A percentile compares a stretch with the other conserved stretches of the same genome.
Conservation (phyloP, 1,284 basidiomycete species). For the Mrakiaceae sp. region DNA sequence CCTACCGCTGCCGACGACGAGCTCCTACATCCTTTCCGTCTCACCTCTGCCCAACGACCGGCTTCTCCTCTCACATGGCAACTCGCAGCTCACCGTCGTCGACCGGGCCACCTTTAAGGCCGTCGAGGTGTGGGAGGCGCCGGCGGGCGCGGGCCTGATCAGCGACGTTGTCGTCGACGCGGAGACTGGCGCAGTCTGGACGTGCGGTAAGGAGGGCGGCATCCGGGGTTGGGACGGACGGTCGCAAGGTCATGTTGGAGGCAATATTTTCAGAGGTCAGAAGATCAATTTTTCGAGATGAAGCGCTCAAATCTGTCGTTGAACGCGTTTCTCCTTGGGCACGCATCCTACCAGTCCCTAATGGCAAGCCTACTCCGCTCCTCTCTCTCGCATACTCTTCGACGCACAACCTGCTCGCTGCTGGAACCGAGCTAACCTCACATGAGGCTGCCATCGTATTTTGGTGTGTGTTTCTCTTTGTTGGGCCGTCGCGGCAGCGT, state of each 20-base stretch:
- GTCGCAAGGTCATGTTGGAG: neutral
- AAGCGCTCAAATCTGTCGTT: too few species aligned
- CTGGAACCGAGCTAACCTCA: constrained; percentile 36
- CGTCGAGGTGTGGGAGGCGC: constrained; percentile 8
- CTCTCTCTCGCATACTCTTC: constrained; percentile 29
- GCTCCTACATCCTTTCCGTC: constrained; percentile 14
- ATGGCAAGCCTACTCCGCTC: constrained; percentile 30
- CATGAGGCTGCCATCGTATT: constrained; percentile 39
- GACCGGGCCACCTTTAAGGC: constrained; percentile 4
- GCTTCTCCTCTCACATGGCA: constrained; percentile 15
- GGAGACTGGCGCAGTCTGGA: constrained; percentile 4
- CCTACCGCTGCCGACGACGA: neutral
- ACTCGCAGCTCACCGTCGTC: constrained; percentile 10
- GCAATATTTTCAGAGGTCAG: too few species aligned
- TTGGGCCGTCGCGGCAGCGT: neutral
- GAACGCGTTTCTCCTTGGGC: neutral
- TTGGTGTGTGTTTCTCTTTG: constrained; percentile 27
- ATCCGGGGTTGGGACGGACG: constrained; percentile 12
- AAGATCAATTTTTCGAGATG: too few species aligned
- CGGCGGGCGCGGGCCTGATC: neutral
- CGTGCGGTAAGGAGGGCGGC: constrained; percentile 12
- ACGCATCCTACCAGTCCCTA: constrained; percentile 1
- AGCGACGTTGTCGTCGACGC: constrained; percentile 3
- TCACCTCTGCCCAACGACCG: neutral
- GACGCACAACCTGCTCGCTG: constrained; percentile 34